Percentiles rank a stretch among this genome's conserved stretches.
These are phyloP conservation scores for Gamsiella multidivaricata DNA, from an alignment of 192 early-diverging fungal genomes.

Conservation along the genomic window DNA sequence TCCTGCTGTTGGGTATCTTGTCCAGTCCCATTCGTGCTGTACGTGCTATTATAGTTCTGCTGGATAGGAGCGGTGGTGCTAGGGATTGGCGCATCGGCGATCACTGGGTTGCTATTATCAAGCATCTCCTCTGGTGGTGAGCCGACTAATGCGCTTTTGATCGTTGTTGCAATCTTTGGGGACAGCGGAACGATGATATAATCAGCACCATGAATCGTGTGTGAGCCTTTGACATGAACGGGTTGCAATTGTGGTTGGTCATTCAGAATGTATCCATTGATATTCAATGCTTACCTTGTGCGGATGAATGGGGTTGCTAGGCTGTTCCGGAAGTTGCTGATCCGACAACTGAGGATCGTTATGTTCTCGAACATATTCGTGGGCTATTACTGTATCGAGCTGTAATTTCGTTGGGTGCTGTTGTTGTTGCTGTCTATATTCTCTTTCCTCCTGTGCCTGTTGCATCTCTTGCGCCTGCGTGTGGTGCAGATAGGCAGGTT, in stretches of 20 bases:
- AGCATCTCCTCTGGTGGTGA: conserved; percentile 3
- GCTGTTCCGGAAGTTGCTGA: neutral
- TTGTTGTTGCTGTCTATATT: neutral
- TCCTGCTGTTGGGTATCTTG: too few species aligned
- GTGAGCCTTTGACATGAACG: too few species aligned
- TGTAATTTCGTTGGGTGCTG: neutral
- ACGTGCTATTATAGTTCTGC: neutral
- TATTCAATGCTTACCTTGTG: neutral
- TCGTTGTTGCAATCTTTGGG: neutral
- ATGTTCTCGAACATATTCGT: too few species aligned
- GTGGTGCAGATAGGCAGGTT: too few species aligned
- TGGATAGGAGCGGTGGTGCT: too few species aligned
- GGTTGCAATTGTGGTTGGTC: neutral
- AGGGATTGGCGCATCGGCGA: too few species aligned
- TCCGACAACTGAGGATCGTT: too few species aligned
- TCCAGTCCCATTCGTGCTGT: too few species aligned
- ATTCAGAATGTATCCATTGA: neutral
- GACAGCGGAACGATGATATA: neutral
- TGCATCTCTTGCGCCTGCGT: too few species aligned
- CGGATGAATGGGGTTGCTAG: neutral
- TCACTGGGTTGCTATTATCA: too few species aligned
- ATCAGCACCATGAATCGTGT: neutral
- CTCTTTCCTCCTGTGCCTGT: too few species aligned
- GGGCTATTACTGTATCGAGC: too few species aligned
- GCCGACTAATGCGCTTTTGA: neutral